Conservation (phyloP, 208 protist species). For the Phytomonas sp. region DNA sequence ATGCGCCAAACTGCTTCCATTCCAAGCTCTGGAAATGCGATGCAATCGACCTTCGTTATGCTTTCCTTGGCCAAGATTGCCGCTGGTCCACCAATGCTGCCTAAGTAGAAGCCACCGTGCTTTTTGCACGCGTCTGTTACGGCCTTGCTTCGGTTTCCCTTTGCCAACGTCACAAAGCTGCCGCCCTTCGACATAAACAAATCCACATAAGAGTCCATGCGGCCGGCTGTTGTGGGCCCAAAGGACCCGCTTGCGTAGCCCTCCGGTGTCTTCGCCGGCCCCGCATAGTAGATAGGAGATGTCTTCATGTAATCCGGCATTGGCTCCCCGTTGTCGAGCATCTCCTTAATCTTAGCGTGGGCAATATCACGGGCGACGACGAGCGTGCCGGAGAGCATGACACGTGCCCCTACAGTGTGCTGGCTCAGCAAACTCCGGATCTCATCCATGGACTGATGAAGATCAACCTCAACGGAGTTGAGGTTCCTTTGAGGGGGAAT, state of each 20-base stretch:
- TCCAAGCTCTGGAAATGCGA: slow-evolving; percentile 87
- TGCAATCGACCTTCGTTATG: slow-evolving; percentile 91
- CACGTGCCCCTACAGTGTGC: slow-evolving; percentile 83
- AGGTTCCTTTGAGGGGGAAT: slow-evolving; percentile 21
- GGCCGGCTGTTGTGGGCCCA: slow-evolving; percentile 96
- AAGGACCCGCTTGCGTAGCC: slow-evolving; percentile 88
- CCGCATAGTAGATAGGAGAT: slow-evolving; percentile 95
- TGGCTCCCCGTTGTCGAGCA: slow-evolving; percentile 71
- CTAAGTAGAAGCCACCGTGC: slow-evolving; percentile 96
- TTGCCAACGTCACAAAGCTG: slow-evolving; percentile 92
- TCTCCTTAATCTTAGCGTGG: slow-evolving; percentile 93
- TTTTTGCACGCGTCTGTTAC: slow-evolving; percentile 94
- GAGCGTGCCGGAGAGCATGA: slow-evolving; percentile 91
- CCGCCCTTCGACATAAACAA: slow-evolving; percentile 89
- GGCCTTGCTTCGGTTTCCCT: slow-evolving; percentile 92
- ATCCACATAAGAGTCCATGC: slow-evolving; percentile 95
- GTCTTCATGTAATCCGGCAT: slow-evolving; percentile 92
- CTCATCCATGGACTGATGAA: slow-evolving; percentile 86
- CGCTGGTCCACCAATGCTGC: slow-evolving; percentile 95
- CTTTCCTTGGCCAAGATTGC: slow-evolving; percentile 90
- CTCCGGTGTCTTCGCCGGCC: slow-evolving; percentile 94
- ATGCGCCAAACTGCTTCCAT: slow-evolving; percentile 94
- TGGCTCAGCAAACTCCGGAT: slow-evolving; percentile 71
- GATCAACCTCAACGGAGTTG: slow-evolving; percentile 76
- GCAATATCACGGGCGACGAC: slow-evolving; percentile 97